phyloP scores from a whole-genome alignment of 148 eudicot genomes.

The Cornus florida region DNA sequence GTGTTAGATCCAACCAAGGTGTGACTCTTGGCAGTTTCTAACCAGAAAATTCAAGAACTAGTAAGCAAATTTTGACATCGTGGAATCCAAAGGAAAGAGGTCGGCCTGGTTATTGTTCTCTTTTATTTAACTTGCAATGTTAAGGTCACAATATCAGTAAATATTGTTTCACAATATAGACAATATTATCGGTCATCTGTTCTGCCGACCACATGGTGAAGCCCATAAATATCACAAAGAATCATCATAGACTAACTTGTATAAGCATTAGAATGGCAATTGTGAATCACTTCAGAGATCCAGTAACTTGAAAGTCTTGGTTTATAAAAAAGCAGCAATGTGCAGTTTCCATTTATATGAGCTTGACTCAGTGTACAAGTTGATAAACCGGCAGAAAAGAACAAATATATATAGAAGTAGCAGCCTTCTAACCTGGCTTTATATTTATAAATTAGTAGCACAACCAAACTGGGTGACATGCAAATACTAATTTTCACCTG shows the following conservation, averaged over 20 bases:
- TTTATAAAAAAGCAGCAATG: neutral
- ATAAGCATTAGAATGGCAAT: neutral
- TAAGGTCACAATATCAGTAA: too few relatives aligned
- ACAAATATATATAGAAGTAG: too few relatives aligned
- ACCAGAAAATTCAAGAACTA: too few relatives aligned
- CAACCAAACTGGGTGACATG: neutral
- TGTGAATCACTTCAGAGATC: neutral
- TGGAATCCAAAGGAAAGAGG: too few relatives aligned
- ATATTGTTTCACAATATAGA: too few relatives aligned
- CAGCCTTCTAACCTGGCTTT: too few relatives aligned
- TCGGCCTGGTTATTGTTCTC: too few relatives aligned
- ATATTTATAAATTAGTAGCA: neutral
- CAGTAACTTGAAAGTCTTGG: neutral
- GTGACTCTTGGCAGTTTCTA: neutral
- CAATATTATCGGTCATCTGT: too few relatives aligned
- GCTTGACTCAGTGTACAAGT: neutral
- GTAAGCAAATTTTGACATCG: too few relatives aligned
- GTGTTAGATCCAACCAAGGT: neutral
- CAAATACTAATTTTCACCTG: neutral
- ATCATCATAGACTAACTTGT: neutral
- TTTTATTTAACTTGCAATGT: too few relatives aligned
- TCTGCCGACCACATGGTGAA: neutral
- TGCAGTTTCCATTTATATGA: neutral
- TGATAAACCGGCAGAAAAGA: neutral
- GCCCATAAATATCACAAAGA: neutral